Base-by-base conservation (phyloP, 1,284 basidiomycete species). In the Ceratobasidium sp. region DNA sequence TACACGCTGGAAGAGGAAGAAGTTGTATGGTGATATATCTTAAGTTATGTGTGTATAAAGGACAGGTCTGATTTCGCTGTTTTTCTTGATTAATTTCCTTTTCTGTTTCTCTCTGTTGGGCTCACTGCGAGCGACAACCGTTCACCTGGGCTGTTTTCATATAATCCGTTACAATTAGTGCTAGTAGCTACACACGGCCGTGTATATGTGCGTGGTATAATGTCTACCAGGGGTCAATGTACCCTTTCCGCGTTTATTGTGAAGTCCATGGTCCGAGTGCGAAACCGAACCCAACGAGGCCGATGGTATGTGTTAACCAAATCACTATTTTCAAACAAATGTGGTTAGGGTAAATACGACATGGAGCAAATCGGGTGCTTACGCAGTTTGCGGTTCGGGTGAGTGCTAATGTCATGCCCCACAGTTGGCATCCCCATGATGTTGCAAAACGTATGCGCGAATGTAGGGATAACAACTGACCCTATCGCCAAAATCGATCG, bases 371-470 rank as follows among this genome's bases (percentile, higher is more conserved):
- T 9, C 68, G 49, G 58, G 1, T 19, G 82, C 84, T 78, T 81
- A 86, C 84, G 77, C 14, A 78, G 77, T 79, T 83, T 83, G 65
- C 80, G 79, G 68, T 78, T 79, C 3, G 84, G 84, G 76, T 80
- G 83, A 46, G 81, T 78, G 24, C 79, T 76, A 29, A 86, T 77
- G 31, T 85, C 86, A 39, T 79, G 79, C 0, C 69, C 78, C 27
- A 85, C 82, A 19, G 85, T 84, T 9, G 95, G 95, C n/a, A 96
- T 78, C 1, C 96, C 96, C 94, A 98, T 96, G 58, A 92, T 80
- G 80, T 99, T 99, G 84, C 97, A 98, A 80, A 96, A 95, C 2
- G 92, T 84, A 81, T 99, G 97, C 0, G 93, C 88, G 39, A 87
- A 81, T 69, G 95, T 85, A 0, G 94, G 85, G 0, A 86, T 83